Base-by-base conservation (phyloP, 345 rosid species). In the Aethionema arabicum region DNA sequence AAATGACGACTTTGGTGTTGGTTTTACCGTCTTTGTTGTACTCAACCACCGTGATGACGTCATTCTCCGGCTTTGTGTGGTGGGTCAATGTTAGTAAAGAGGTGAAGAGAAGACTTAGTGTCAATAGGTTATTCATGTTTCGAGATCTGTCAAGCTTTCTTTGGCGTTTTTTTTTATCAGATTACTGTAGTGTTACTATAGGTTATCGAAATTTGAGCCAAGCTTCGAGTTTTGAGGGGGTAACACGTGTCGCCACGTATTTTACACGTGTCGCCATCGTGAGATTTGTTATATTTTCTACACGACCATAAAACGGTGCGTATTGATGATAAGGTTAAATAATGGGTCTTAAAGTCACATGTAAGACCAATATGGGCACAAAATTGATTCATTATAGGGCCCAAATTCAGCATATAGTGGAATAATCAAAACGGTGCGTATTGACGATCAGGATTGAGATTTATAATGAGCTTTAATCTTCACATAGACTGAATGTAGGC, bases 1-100 rank as follows among this genome's bases (percentile, higher is more conserved):
- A 80, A 69, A 85, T 74, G 6, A 79, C 78, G 16, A 83, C 75
- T 68, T 85, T 83, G 63, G 88, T 85, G 61, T 74, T 87, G 37
- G 55, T 76, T 38, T 83, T 75, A 5, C 77, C 85, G 29, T 68
- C 62, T 44, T 76, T 33, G 8, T 87, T 88, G 39, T 68, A 83
- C 76, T 83, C 87, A 8, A 89, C 87, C 7, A 81, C 81, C 3
- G 87, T 72, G 61, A 48, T 47, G 68, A 61, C 45, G 15, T 69
- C 57, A 54, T 5, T 32, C 7, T 54, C 73, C 38, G 21, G 21
- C 13, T 16, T 31, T 5, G 51, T 15, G 62, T 52, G 41, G 54
- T 51, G 53, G 21, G 46, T 12, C 2, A 47, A 29, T 12, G 9
- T 13, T 6, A 38, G 15, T 40, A 55, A 47, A 13, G 63, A 3